Evolutionary conservation across 768 basidiomycete genomes (phyloP), one percentile per base, ranked within the genome.

Genomic region (Tulasnella sp.): DNA sequence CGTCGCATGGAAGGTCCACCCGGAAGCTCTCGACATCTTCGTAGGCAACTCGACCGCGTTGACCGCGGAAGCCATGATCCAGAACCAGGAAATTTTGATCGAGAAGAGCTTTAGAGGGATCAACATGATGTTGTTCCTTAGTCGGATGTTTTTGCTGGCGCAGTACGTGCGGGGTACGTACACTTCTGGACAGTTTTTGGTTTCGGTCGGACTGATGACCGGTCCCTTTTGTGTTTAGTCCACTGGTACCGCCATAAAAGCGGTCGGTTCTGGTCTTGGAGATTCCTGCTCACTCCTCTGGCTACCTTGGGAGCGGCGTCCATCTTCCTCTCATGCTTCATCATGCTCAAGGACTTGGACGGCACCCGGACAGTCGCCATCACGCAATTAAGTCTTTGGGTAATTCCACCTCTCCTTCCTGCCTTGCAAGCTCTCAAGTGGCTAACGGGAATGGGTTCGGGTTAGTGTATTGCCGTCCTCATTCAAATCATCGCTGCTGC

Each of bases 51-150:
- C 73, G 40, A 48, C 40, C 19, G 10, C 18, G n/a, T 40, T 74
- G 46, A 74, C 73, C 16, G 73, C 38, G 16, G 3, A 74, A 18
- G 73, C 73, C 3, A 74, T 74, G 40, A 16, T 48, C 73, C 31
- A 74, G 19, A 74, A 74, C 36, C 40, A 42, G 14, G 46, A 27
- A n/a, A 74, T 42, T 16, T 16, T n/a, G 73, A 74, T 42, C 27
- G 40, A 74, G 38, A 42, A 42, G 38, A 42, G 40, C 40, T 74
- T 74, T 48, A 74, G 40, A 18, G 73, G 73, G 14, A 74, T 74
- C 38, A 42, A 74, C 36, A 18, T 68, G 62, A 68, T 68, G 62
- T 36, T 68, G 62, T 68, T 68, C 27, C 24, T 68, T 9, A 42
- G 40, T 27, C 73, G 73, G 36, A 34, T 42, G 40, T 48, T 74